Evolutionary conservation across 2,329 filamentous ascomycete species (phyloP).

Genomic region (Fusarium graminum): DNA sequence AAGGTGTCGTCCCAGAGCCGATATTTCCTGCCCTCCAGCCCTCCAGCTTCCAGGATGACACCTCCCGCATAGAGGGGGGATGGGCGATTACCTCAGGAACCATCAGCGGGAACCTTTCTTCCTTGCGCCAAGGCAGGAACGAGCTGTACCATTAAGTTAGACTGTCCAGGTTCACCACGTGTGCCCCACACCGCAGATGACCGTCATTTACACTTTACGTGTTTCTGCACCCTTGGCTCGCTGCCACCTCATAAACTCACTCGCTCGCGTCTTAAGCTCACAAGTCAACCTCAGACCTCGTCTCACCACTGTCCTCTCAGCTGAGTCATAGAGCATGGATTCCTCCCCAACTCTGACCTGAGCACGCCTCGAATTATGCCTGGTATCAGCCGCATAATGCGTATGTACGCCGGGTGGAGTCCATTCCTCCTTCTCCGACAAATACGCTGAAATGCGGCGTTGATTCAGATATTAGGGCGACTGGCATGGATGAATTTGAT

Average conservation of each 20-base stretch:
- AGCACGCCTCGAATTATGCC: conserved; percentile 18
- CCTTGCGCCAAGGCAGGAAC: conserved; percentile 24
- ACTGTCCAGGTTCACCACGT: conserved; percentile 24
- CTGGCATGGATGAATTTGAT: conserved; percentile 37
- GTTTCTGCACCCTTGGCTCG: not conserved
- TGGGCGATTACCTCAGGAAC: conserved; percentile 17
- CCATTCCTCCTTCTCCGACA: conserved; percentile 35
- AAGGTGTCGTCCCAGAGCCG: conserved; percentile 36
- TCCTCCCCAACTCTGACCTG: conserved; percentile 2
- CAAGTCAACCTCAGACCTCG: no score
- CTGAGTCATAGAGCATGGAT: not conserved
- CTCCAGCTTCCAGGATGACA: not conserved
- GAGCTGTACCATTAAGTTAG: conserved; percentile 10
- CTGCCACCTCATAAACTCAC: conserved; percentile 14
- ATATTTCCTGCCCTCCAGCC: conserved; percentile 11
- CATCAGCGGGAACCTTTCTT: conserved; percentile 18
- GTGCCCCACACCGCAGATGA: conserved; percentile 28
- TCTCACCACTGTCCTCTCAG: not conserved
- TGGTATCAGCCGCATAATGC: conserved; percentile 31
- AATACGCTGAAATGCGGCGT: conserved; percentile 19
- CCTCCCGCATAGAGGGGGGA: not conserved
- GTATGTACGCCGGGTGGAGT: conserved; percentile 29
- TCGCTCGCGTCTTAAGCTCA: not conserved
- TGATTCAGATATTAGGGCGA: conserved; percentile 21
- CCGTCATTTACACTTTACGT: conserved; percentile 21